Evolutionary conservation across 2,329 filamentous ascomycete species (phyloP).

Genomic region (Sphaerulina musiva): DNA sequence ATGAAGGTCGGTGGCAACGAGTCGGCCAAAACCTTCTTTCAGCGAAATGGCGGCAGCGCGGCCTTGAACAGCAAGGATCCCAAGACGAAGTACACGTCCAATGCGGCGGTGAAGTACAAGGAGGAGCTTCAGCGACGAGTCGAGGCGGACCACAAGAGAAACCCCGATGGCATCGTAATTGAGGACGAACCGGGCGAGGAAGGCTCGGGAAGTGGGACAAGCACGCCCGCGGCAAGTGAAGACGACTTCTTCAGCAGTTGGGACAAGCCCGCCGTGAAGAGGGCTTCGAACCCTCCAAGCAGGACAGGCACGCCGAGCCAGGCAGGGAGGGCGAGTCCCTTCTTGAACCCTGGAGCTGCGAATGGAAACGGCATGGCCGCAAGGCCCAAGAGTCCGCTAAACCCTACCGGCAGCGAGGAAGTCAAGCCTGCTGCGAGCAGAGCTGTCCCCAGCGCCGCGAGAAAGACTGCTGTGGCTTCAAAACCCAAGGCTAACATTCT

Average conservation of each 20-base stretch:
- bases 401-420: conserved; percentile 47
- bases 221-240: conserved; percentile 72
- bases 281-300: conserved; percentile 86
- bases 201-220: conserved; percentile 45
- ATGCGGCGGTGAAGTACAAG: conserved; percentile 94
- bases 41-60: conserved; percentile 88
- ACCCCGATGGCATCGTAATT: conserved; percentile 77
- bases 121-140: conserved; percentile 86
- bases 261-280: conserved; percentile 97
- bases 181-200: conserved; percentile 59
- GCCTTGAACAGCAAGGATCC: conserved; percentile 92
- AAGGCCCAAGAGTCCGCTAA: conserved; percentile 78
- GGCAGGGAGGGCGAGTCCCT: conserved; percentile 78
- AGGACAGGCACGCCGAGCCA: conserved; percentile 74
- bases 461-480: conserved; percentile 61
- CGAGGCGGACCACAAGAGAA: conserved; percentile 76
- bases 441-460: conserved; percentile 70
- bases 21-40: conserved; percentile 96
- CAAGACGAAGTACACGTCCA: conserved; percentile 94
- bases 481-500: conserved; percentile 60
- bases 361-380: conserved; percentile 55
- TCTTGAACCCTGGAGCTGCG: conserved; percentile 61
- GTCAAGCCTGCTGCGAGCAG: conserved; percentile 58
- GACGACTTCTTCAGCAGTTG: conserved; percentile 97
- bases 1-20: conserved; percentile 99